Conservation (phyloP, 2,329 filamentous ascomycete species). For the Penicillium sp. region DNA sequence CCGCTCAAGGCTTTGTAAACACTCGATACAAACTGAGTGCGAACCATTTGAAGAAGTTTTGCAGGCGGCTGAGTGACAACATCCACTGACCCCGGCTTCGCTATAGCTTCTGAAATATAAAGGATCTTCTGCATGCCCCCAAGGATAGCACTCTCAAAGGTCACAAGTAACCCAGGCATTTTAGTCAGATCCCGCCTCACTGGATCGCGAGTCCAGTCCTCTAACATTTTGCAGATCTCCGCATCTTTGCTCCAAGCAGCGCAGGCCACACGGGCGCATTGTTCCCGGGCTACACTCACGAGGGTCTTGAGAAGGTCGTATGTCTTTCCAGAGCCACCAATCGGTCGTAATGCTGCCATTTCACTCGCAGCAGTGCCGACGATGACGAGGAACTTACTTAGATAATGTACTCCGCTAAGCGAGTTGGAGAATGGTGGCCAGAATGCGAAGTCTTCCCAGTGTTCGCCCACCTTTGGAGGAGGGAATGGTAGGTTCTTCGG, state of each 20-base stretch:
- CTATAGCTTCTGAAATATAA: constrained; percentile 82
- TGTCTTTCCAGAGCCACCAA: constrained; percentile 54
- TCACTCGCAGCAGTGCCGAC: constrained; percentile 85
- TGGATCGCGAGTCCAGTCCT: constrained; percentile 83
- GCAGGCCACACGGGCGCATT: constrained; percentile 79
- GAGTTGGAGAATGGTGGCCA: constrained; percentile 94
- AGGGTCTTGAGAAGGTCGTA: constrained; percentile 71
- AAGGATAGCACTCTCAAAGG: constrained; percentile 78
- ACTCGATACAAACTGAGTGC: constrained; percentile 87
- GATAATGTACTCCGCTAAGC: constrained; percentile 83
- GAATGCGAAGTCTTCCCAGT: constrained; percentile 92
- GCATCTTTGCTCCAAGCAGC: constrained; percentile 91
- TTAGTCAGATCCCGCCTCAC: constrained; percentile 84
- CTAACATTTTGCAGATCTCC: constrained; percentile 84
- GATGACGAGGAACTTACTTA: constrained; percentile 74
- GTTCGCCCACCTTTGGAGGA: constrained; percentile 72
- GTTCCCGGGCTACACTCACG: constrained; percentile 74
- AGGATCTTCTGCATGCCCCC: constrained; percentile 90
- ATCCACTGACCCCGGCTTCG: constrained; percentile 66
- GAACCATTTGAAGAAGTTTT: constrained; percentile 86
- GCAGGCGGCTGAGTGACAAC: constrained; percentile 80
- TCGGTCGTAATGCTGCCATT: constrained; percentile 69
- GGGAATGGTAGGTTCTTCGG: constrained; percentile 70
- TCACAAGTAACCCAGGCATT: constrained; percentile 81
- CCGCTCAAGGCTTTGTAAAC: constrained; percentile 91